Evolutionary conservation across 2,329 filamentous ascomycete species (phyloP).

Genomic region (Samsoniella hepiali): DNA sequence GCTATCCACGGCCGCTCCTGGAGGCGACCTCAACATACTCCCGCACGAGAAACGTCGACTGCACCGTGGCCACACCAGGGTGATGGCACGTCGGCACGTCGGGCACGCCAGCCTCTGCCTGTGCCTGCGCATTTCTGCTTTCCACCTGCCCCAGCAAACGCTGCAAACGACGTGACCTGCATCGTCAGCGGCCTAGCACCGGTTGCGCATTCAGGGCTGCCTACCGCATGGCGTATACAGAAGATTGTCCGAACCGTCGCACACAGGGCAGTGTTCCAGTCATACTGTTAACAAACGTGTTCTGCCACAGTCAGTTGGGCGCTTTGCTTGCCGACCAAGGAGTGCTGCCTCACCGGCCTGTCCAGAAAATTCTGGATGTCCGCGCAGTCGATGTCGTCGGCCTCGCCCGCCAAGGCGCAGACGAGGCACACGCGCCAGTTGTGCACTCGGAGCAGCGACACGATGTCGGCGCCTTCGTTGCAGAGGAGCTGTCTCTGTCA

Average conservation of each 20-base stretch:
- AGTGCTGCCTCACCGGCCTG: neutral
- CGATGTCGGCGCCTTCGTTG: neutral
- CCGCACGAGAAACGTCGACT: neutral
- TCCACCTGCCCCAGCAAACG: neutral
- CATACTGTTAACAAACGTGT: neutral
- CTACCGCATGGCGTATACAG: neutral
- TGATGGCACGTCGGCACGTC: neutral
- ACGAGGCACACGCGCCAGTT: conserved; percentile 9
- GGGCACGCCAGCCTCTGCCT: too few relatives aligned
- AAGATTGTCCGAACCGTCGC: neutral
- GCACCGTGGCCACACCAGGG: neutral
- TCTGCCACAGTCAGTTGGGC: neutral
- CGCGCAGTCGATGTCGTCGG: conserved; percentile 1
- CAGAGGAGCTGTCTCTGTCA: neutral
- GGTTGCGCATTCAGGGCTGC: neutral
- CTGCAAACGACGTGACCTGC: neutral
- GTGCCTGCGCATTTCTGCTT: neutral
- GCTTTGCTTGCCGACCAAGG: neutral
- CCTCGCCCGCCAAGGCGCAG: conserved; percentile 4
- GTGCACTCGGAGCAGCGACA: neutral
- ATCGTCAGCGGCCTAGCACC: neutral
- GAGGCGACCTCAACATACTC: neutral
- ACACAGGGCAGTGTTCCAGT: neutral
- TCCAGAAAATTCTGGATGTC: neutral
- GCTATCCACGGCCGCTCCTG: neutral